Evolutionary conservation across 805 yeast species (phyloP).

Genomic region (Isabelozyma rhagii): DNA sequence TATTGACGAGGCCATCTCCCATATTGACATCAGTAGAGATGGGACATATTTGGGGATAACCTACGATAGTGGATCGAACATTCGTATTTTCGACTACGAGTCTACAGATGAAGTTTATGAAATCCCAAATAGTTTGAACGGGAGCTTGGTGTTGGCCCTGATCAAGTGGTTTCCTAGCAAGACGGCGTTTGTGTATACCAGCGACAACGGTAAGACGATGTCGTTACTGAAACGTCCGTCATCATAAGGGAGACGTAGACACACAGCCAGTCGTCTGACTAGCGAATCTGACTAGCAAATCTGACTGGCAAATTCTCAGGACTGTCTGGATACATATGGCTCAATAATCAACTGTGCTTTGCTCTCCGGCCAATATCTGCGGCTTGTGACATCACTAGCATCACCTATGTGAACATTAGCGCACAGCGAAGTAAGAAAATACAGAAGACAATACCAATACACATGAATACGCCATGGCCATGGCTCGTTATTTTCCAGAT

Average conservation of each 20-base stretch:
- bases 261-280: no score
- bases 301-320: no score
- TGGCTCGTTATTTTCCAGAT: no score
- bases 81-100: constrained; percentile 36
- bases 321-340: no score
- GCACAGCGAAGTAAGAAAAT: no score
- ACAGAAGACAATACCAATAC: no score
- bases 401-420: no score
- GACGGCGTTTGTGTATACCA: constrained; percentile 25
- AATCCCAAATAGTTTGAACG: constrained; percentile 24
- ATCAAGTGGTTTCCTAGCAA: constrained; percentile 35
- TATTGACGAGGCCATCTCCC: constrained; percentile 41
- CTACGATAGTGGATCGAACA: constrained; percentile 39
- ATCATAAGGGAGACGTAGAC: not conserved
- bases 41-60: constrained; percentile 45
- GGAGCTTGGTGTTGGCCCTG: constrained; percentile 23
- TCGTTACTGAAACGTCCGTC: constrained; percentile 7
- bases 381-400: no score
- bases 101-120: constrained; percentile 26
- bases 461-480: no score
- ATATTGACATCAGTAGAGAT: constrained; percentile 41
- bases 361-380: no score
- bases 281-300: no score
- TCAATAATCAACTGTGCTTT: no score
- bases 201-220: constrained; percentile 28